Percentiles rank a stretch among this genome's conserved stretches.
phyloP scores from a whole-genome alignment of 768 basidiomycete genomes.

The Glaciozyma martinii region DNA sequence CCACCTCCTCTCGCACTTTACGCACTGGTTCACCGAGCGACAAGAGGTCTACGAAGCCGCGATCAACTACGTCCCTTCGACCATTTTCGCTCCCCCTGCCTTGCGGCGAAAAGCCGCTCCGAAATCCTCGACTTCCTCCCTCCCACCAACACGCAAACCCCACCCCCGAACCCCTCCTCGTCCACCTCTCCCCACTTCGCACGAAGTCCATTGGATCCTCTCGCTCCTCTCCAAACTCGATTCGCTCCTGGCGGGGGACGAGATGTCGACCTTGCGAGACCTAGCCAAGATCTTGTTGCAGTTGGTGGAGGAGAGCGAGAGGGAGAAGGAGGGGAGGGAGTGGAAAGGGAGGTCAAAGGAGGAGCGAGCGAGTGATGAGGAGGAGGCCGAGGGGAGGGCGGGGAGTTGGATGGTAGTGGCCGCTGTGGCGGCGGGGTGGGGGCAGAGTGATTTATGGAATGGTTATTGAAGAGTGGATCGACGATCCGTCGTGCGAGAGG shows the following conservation, averaged over 20 bases:
- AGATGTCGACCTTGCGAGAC: slow-evolving; percentile 64
- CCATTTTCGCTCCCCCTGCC: slow-evolving; percentile 28
- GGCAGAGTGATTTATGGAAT: slow-evolving; percentile 67
- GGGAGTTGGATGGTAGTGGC: slow-evolving; percentile 70
- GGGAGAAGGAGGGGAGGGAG: background rate
- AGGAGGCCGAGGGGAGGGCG: slow-evolving; percentile 19
- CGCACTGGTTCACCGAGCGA: slow-evolving; percentile 22
- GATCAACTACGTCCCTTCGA: slow-evolving; percentile 19
- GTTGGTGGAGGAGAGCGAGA: slow-evolving; percentile 40
- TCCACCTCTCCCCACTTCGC: slow-evolving; percentile 17
- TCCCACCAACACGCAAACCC: background rate
- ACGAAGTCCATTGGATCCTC: slow-evolving; percentile 56
- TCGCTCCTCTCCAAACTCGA: slow-evolving; percentile 61
- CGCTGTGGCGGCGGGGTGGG: slow-evolving; percentile 60
- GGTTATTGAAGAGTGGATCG: background rate
- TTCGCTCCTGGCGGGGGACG: slow-evolving; percentile 60
- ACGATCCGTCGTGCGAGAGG: background rate
- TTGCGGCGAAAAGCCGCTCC: slow-evolving; percentile 4
- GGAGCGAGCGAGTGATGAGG: slow-evolving; percentile 40
- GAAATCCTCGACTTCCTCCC: background rate
- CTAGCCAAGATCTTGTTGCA: slow-evolving; percentile 62
- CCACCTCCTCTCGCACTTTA: slow-evolving; percentile 21
- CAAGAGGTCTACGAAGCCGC: slow-evolving; percentile 5
- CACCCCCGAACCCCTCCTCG: background rate
- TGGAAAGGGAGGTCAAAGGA: slow-evolving; percentile 5